Evolutionary conservation across 2,329 filamentous ascomycete species (phyloP).

Genomic region (Tolypocladium sp.): DNA sequence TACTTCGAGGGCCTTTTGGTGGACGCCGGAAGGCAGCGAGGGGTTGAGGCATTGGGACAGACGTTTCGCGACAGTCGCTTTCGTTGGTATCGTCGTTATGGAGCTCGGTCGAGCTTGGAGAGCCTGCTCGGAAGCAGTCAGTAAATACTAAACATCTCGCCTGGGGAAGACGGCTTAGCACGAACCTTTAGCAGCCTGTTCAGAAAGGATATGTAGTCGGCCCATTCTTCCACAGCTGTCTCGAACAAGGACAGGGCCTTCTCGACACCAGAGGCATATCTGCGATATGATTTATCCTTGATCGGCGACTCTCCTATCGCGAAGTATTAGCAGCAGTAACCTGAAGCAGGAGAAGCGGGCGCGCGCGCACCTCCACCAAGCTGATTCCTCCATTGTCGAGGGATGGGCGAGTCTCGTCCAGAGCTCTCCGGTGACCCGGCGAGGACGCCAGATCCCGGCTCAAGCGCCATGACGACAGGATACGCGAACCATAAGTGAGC

Average conservation of each 20-base stretch:
- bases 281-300: slow-evolving; percentile 66
- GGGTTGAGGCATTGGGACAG: slow-evolving; percentile 94
- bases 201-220: slow-evolving; percentile 96
- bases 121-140: slow-evolving; percentile 42
- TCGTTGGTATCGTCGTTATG: slow-evolving; percentile 68
- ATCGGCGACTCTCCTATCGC: slow-evolving; percentile 41
- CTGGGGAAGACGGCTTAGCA: background rate
- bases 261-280: slow-evolving; percentile 84
- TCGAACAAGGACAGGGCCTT: slow-evolving; percentile 85
- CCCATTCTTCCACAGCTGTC: slow-evolving; percentile 93
- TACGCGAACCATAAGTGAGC: slow-evolving; percentile 14
- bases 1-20: slow-evolving; percentile 93
- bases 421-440: slow-evolving; percentile 74
- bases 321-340: slow-evolving; percentile 1
- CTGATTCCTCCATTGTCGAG: slow-evolving; percentile 68
- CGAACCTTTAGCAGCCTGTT: slow-evolving; percentile 79
- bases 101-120: slow-evolving; percentile 76
- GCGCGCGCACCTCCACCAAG: slow-evolving; percentile 60
- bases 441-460: slow-evolving; percentile 45
- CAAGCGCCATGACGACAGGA: slow-evolving; percentile 47
- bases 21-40: slow-evolving; percentile 85
- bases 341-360: slow-evolving; percentile 4
- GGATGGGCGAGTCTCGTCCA: slow-evolving; percentile 67
- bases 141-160: background rate
- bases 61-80: slow-evolving; percentile 75